Base-by-base conservation (phyloP, 129 eudicot genomes). In the Flaveria ramosissima region DNA sequence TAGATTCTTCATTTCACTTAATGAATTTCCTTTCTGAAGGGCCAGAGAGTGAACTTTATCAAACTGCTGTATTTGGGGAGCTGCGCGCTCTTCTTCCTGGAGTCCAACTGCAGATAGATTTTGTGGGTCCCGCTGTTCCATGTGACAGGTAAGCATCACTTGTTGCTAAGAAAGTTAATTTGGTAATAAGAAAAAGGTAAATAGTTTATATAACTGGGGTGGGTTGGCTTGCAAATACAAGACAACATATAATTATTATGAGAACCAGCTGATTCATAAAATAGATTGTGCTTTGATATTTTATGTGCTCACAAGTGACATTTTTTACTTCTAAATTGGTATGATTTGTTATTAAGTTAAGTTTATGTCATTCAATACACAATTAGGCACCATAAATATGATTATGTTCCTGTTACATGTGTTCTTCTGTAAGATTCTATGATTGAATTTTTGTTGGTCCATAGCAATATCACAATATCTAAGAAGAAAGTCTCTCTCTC, bases 1-100 rank as follows among this genome's bases (percentile, higher is more conserved):
- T 77, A 3, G 39, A 68, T 59, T 70, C 21, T 72, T 60, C 30
- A 52, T 71, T 75, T 50, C 13, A 23, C 70, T 84, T 50, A n/a
- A 48, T 55, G 17, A 20, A 59, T 55, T 56, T 60, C 51, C 30
- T 61, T 63, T 66, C 27, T 77, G 73, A 74, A 93, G 97, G 97
- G 59, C 99, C 94, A 47, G 96, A 91, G 61, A 84, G 79, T 78
- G 97, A 94, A 90, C 89, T 94, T 73, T 79, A 66, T 78, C 98
- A 94, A 78, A 84, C 89, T 81, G 83, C 81, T 20, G 83, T 80
- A 56, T 94, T 94, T 71, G 90, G 83, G 42, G 98, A 94, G 83
- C 75, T 94, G 83, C 88, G n/a, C 69, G 96, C 97, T 74, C 90
- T 94, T 70, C 76, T 94, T 74, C 97, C 96, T 56, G 83, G 88